Evolutionary conservation across 768 basidiomycete genomes (phyloP).

Genomic region (Rhodotorula paludigena): DNA sequence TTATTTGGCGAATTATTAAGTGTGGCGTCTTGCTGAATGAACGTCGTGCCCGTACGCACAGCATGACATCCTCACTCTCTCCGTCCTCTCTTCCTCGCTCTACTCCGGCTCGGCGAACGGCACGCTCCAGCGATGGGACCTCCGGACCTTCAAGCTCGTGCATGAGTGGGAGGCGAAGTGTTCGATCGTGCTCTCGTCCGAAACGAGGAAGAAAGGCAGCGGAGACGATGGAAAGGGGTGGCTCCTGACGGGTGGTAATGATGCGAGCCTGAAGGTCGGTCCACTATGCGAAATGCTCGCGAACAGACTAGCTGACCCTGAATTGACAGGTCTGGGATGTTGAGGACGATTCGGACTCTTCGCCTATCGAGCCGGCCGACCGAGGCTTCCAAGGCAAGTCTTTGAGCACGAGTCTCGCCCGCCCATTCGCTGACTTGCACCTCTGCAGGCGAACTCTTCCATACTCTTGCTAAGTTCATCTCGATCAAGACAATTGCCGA

Average conservation of each 20-base stretch:
- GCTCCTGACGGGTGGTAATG: constrained; percentile 72
- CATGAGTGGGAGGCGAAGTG: constrained; percentile 76
- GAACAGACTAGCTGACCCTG: neutral
- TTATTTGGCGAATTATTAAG: neutral
- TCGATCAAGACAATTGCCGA: constrained; percentile 77
- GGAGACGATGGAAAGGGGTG: neutral
- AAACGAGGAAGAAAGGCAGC: too few species aligned
- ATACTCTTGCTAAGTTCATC: constrained; percentile 57
- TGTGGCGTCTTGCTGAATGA: too few species aligned
- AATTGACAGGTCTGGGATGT: neutral
- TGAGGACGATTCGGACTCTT: neutral
- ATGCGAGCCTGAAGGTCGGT: constrained; percentile 71
- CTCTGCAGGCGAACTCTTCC: constrained; percentile 35
- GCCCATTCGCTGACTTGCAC: too few species aligned
- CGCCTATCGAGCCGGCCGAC: neutral
- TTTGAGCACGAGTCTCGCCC: too few species aligned
- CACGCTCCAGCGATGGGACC: constrained; percentile 72
- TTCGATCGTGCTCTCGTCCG: constrained; percentile 61
- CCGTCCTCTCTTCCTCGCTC: constrained; percentile 59
- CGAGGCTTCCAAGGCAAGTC: constrained; percentile 26
- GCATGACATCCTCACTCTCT: constrained; percentile 78
- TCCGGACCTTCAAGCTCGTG: constrained; percentile 69
- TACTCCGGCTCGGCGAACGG: constrained; percentile 57
- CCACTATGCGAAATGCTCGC: neutral
- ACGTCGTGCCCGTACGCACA: neutral